Conservation (phyloP, 305 asterid species). For the Fraxinus nigra region DNA sequence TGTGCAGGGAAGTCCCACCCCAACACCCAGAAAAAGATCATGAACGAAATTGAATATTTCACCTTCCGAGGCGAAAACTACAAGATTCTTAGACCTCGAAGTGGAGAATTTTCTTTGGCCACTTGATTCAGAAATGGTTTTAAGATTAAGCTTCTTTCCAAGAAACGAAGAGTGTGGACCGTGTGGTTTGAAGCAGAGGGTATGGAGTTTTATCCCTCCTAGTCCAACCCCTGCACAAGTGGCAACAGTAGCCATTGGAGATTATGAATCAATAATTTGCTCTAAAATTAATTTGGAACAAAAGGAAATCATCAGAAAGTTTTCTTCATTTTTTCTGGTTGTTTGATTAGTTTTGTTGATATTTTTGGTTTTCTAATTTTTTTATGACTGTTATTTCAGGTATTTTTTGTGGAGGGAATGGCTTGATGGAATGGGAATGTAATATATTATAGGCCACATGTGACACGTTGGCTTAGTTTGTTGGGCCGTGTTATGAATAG, state of each 20-base stretch:
- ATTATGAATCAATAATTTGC: neutral
- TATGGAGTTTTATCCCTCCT: slow-evolving; percentile 41
- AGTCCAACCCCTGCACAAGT: slow-evolving; percentile 51
- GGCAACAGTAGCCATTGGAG: slow-evolving; percentile 58
- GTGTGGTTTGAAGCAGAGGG: slow-evolving; percentile 42
- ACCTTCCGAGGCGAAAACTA: slow-evolving; percentile 43
- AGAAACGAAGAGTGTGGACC: slow-evolving; percentile 42
- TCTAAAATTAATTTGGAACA: neutral
- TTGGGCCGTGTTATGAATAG: too few species aligned
- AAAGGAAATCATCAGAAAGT: slow-evolving; percentile 28
- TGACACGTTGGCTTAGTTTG: too few species aligned
- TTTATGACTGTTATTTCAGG: slow-evolving; percentile 42
- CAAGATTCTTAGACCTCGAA: slow-evolving; percentile 34
- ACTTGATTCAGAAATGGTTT: slow-evolving; percentile 32
- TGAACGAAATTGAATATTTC: slow-evolving; percentile 42
- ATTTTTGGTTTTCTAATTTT: neutral
- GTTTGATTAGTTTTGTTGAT: slow-evolving; percentile 9
- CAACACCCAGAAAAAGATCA: slow-evolving; percentile 81
- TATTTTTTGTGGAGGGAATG: slow-evolving; percentile 69
- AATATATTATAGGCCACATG: neutral
- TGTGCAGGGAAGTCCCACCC: slow-evolving; percentile 98
- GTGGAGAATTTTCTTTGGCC: slow-evolving; percentile 27
- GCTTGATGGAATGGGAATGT: slow-evolving; percentile 27
- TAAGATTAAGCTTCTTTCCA: slow-evolving; percentile 52
- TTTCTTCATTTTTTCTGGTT: neutral